phyloP scores from a whole-genome alignment of 1,284 basidiomycete species.

The Pyrrhoderma lamaoense region DNA sequence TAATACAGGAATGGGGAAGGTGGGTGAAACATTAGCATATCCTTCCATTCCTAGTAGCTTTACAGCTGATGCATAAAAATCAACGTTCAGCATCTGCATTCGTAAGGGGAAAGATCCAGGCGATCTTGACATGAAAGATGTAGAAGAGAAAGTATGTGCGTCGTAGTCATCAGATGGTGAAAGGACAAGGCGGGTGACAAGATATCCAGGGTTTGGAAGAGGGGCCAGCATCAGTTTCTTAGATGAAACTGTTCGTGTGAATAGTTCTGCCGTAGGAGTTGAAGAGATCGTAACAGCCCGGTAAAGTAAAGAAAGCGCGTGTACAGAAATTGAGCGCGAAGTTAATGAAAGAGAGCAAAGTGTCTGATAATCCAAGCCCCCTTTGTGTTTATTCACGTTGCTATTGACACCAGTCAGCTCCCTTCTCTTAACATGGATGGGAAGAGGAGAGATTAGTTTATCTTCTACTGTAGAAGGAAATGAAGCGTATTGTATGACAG shows the following conservation, averaged over 20 bases:
- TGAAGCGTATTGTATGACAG: slow-evolving; percentile 6
- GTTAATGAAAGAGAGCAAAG: slow-evolving; percentile 12
- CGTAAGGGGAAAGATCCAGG: background rate
- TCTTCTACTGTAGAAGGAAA: background rate
- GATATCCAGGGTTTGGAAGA: background rate
- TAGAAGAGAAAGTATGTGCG: background rate
- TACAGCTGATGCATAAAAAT: slow-evolving; percentile 3
- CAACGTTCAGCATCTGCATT: slow-evolving; percentile 5
- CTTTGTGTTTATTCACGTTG: background rate
- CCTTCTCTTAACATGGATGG: background rate
- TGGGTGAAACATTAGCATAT: background rate
- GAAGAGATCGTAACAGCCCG: background rate
- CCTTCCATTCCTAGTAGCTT: slow-evolving; percentile 10
- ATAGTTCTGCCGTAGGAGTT: background rate
- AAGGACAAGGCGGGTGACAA: too few species aligned
- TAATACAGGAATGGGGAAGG: slow-evolving; percentile 5
- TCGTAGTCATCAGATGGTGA: too few species aligned
- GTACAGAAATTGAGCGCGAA: slow-evolving; percentile 3
- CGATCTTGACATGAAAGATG: background rate
- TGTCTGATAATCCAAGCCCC: background rate
- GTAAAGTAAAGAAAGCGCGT: slow-evolving; percentile 12
- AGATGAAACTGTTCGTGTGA: slow-evolving; percentile 9
- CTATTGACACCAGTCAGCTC: too few species aligned
- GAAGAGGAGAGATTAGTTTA: background rate
- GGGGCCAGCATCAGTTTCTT: slow-evolving; percentile 6